Conservation (phyloP, 371 early-diverging fungal genomes). For the Funneliformis caledonium region DNA sequence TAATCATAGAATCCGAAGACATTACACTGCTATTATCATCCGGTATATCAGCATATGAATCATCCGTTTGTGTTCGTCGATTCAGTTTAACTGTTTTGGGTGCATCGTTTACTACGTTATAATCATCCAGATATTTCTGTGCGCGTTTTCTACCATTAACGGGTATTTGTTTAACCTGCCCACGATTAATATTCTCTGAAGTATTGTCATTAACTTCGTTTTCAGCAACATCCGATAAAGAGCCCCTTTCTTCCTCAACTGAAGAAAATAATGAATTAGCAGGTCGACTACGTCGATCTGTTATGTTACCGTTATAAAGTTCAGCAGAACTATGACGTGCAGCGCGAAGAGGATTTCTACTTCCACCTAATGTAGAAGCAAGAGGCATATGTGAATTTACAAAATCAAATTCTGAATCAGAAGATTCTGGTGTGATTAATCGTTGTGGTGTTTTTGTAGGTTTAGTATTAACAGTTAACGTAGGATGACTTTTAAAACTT, state of each 20-base stretch:
- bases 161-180: neutral
- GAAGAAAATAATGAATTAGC: neutral
- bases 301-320: neutral
- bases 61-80: slow-evolving; percentile 15
- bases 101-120: neutral
- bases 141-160: neutral
- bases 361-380: slow-evolving; percentile 12
- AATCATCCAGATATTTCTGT: slow-evolving; percentile 25
- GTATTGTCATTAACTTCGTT: neutral
- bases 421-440: slow-evolving; percentile 36
- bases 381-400: slow-evolving; percentile 31
- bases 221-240: slow-evolving; percentile 11
- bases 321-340: slow-evolving; percentile 16
- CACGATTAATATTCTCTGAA: neutral
- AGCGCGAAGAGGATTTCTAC: neutral
- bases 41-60: slow-evolving; percentile 19
- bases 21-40: slow-evolving; percentile 38
- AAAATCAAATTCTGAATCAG: slow-evolving; percentile 41
- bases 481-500: neutral
- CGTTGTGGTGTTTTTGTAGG: neutral
- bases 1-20: slow-evolving; percentile 24
- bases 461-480: slow-evolving; percentile 33
- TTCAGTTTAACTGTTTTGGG: neutral
- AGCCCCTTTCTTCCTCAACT: slow-evolving; percentile 29
- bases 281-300: slow-evolving; percentile 6